Base-by-base conservation (phyloP, 176 grass and related monocot genomes). In the Alopecurus myosuroides region DNA sequence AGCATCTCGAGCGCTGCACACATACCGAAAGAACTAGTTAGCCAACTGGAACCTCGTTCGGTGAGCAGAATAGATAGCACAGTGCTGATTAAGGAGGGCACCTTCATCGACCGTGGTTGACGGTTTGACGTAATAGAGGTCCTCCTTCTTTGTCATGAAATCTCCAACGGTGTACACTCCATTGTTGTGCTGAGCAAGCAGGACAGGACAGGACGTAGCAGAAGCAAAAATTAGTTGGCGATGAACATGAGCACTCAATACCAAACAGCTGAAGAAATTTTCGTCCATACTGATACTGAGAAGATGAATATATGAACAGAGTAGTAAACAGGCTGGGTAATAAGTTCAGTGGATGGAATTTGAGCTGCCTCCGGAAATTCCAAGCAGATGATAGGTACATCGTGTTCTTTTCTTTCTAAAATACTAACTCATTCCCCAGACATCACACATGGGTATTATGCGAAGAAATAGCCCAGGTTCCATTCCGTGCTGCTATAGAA, bases 121-220 rank as follows among this genome's bases (percentile, higher is more conserved):
- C 14, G 80, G 60, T 25, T 93, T 93, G n/a, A 98, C 95, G 45
- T 89, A 82, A 23, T 78, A 69, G 50, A 98, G 91, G 49, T 87
- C 75, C 52, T 92, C 87, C 87, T 51, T 92, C 56, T 82, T 74
- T 0, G 95, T 98, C 95, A 98, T 98, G 80, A 98, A 95, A 70
- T 98, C 89, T 33, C 95, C 89, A 77, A 95, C 95, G 5, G 89
- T 98, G 83, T 92, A 93, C 15, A 90, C 79, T 76, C 82, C 93
- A 70, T 87, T 82, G 84, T 78, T 91, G 41, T 91, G 77, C 95
- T 93, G 85, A 66, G 91, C 46, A 75, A 81, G 23, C 23, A 81
- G 3, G n/a, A n/a, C n/a, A n/a, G n/a, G n/a, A n/a, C n/a, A n/a
- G n/a, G 49, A 20, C 1, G 14, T 9, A 74, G 9, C 0, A 28